These are phyloP conservation scores for Trichaptum fuscoviolaceum DNA, from an alignment of 768 basidiomycete genomes.

Conservation along the genomic window DNA sequence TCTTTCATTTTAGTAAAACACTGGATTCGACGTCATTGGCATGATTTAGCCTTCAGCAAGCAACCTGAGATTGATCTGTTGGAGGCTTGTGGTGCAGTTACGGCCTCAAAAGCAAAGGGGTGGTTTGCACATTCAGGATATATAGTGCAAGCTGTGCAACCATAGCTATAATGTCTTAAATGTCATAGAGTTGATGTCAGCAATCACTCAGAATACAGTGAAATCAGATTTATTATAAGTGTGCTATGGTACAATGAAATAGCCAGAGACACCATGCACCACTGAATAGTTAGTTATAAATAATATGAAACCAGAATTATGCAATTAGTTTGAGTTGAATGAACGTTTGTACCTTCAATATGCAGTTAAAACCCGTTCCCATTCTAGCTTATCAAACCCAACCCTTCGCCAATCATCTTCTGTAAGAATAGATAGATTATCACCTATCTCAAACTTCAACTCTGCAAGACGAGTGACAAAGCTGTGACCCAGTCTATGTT, in stretches of 20 bases:
- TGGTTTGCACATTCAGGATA: constrained; percentile 26
- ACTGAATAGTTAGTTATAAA: not conserved
- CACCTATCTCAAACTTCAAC: constrained; percentile 13
- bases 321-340: not conserved
- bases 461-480: constrained; percentile 4
- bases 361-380: constrained; percentile 10
- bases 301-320: not conserved
- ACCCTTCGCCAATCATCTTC: constrained; percentile 11
- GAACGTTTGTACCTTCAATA: constrained; percentile 9
- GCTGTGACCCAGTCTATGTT: not conserved
- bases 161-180: no score
- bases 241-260: not conserved
- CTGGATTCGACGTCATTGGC: constrained; percentile 1
- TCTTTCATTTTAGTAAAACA: constrained; percentile 6
- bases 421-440: constrained; percentile 7
- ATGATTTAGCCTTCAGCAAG: constrained; percentile 5
- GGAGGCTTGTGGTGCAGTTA: constrained; percentile 22
- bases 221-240: constrained; percentile 1
- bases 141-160: constrained; percentile 5
- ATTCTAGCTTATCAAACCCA: constrained; percentile 12
- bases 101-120: constrained; percentile 20
- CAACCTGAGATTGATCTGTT: constrained; percentile 17
- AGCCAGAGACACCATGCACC: not conserved
- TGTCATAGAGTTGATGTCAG: no score
- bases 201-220: not conserved